phyloP scores from a whole-genome alignment of 768 basidiomycete genomes.

The Postia placenta region DNA sequence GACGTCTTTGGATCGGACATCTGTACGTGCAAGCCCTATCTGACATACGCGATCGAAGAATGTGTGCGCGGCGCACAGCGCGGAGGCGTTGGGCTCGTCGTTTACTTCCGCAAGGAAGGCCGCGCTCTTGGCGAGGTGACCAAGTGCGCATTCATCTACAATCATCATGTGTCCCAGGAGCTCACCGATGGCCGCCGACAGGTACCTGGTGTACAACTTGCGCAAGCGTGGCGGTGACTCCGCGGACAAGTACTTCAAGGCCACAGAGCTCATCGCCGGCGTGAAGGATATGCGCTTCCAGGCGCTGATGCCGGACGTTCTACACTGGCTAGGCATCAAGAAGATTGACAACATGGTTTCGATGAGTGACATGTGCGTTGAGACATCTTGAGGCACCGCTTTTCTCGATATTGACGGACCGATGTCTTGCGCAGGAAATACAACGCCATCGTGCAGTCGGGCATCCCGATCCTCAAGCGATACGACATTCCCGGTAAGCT shows the following conservation, averaged over 20 bases:
- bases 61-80: conserved; percentile 78
- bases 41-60: conserved; percentile 90
- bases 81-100: conserved; percentile 88
- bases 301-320: conserved; percentile 91
- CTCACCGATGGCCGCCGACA: conserved; percentile 22
- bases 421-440: conserved; percentile 61
- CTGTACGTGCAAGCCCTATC: conserved; percentile 90
- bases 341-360: conserved; percentile 88
- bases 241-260: conserved; percentile 91
- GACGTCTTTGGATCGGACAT: conserved; percentile 96
- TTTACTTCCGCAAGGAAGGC: conserved; percentile 94
- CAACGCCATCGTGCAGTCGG: conserved; percentile 85
- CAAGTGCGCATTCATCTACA: conserved; percentile 42
- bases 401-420: no score
- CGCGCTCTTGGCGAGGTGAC: conserved; percentile 92
- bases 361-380: conserved; percentile 83
- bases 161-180: neutral
- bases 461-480: conserved; percentile 73
- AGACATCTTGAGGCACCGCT: no score
- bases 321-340: conserved; percentile 91
- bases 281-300: conserved; percentile 97
- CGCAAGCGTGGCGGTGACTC: conserved; percentile 92
- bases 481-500: conserved; percentile 81
- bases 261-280: conserved; percentile 89
- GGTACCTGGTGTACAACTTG: conserved; percentile 92